These are phyloP conservation scores for Sextonia rubra DNA, from an alignment of 164 flowering plant species.

Conservation along the genomic window DNA sequence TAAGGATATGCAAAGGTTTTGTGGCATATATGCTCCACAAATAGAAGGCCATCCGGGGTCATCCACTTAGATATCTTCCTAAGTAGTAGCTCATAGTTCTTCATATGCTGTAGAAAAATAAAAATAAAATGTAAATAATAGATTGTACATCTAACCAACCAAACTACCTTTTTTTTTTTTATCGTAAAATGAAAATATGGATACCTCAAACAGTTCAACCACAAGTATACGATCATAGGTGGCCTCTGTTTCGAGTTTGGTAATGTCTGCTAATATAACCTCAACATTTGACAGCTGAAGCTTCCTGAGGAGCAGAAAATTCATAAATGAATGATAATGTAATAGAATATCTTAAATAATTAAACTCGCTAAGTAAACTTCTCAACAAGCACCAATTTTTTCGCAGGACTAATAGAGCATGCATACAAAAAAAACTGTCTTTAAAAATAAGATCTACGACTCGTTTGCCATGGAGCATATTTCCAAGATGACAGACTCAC, in stretches of 20 bases:
- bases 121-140: not conserved
- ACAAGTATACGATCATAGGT: slow-evolving; percentile 15
- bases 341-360: not conserved
- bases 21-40: slow-evolving; percentile 18
- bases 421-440: not conserved
- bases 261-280: slow-evolving; percentile 22
- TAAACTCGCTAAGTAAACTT: no score
- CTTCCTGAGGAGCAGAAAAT: slow-evolving; percentile 5
- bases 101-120: slow-evolving; percentile 12
- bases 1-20: slow-evolving; percentile 10
- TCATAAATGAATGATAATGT: not conserved
- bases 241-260: slow-evolving; percentile 10
- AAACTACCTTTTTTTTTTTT: not conserved
- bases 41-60: slow-evolving; percentile 8
- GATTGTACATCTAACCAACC: not conserved
- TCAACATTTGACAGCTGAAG: slow-evolving; percentile 14
- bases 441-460: not conserved
- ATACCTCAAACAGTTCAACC: slow-evolving; percentile 20
- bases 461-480: not conserved
- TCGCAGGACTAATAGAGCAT: no score
- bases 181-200: not conserved
- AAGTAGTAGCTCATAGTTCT: slow-evolving; percentile 12
- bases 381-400: no score
- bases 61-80: slow-evolving; percentile 12
- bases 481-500: not conserved